Base-by-base conservation (phyloP, 305 asterid genomes). In the Fraxinus xanthoxyloides region DNA sequence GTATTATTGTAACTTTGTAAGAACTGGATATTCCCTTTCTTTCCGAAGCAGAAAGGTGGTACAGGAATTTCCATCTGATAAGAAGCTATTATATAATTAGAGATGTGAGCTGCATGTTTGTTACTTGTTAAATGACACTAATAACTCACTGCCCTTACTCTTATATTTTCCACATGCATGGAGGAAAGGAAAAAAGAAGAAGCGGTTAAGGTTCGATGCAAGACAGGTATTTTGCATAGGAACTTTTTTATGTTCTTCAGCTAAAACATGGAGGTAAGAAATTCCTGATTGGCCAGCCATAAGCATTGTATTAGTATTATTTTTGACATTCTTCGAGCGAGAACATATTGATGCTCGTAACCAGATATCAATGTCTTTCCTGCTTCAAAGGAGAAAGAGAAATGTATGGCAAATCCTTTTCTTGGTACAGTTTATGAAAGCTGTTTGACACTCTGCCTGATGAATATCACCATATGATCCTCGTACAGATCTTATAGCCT, bases 401-500 rank as follows among this genome's bases (percentile, higher is more conserved):
- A n/a, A 21, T 56, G 38, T 34, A 82, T 10, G 30, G 4, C 46
- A 75, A 9, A 23, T 75, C 70, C 67, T 17, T 5, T 43, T 35
- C 72, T 48, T 76, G 17, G 40, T 72, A 54, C 75, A 54, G 59
- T 76, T 54, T 19, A 30, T 38, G 30, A 38, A 30, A 70, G 43
- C 56, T 30, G 46, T 72, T 72, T 38, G 7, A 32, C 5, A 19
- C 17, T 74, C 61, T 77, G 76, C 69, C 7, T 4, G 32, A 36
- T 35, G 79, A 23, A 40, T 72, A 80, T 89, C 84, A 91, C 94
- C 93, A 91, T 78, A 86, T 89, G 76, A 93, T 87, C 86, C 97
- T 93, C 85, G 91, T 93, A 80, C 92, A 91, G 30, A 93, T 82
- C 82, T 84, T 91, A 89, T 91, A 90, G 78, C 97, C 95, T 59